Base-by-base conservation (phyloP, 768 basidiomycete species). In the Myochromella boudieri region DNA sequence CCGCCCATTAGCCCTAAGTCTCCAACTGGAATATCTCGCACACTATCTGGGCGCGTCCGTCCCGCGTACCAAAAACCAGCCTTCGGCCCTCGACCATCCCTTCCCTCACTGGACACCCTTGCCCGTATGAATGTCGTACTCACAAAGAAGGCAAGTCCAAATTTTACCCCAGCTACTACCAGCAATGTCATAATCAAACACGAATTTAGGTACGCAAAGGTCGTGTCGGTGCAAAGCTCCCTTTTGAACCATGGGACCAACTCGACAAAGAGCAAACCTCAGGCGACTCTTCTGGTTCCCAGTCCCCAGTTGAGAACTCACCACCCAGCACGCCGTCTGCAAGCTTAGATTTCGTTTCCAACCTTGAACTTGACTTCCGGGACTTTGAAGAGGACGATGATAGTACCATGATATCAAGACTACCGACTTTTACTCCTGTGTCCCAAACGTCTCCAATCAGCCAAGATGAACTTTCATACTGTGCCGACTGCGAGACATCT, bases 231-330 rank as follows among this genome's bases (percentile, higher is more conserved):
- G 79, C 78, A 1, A 58, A 68, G 0, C 65, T 81, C 6, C 79
- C 79, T 0, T 72, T 69, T 48, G 79, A 81, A 56, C 79, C 79
- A 34, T 81, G 79, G 79, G 72, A 78, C 49, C 64, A 65, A 37
- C 47, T 62, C n/a, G 58, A 63, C 22, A 37, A 43, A 18, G 49
- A 53, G 15, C 51, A 55, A 42, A 52, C 46, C 28, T 52, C 52
- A 33, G 33, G 46, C 15, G 49, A 50, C 42, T 49, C 54, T n/a
- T 56, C 46, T 33, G 24, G 17, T 20, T 53, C 54, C n/a, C 46
- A 48, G 28, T 37, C 37, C 37, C 41, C 46, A 22, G 20, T 44
- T 20, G 44, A 45, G 15, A 15, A 18, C 5, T 31, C 44, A 15
- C 29, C 51, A 34, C 29, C 32, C 8, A 33, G 38, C 25, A 32